Conservation (phyloP, 1,139 yeast species). For the Yamadazyma pseudoaaseri region DNA sequence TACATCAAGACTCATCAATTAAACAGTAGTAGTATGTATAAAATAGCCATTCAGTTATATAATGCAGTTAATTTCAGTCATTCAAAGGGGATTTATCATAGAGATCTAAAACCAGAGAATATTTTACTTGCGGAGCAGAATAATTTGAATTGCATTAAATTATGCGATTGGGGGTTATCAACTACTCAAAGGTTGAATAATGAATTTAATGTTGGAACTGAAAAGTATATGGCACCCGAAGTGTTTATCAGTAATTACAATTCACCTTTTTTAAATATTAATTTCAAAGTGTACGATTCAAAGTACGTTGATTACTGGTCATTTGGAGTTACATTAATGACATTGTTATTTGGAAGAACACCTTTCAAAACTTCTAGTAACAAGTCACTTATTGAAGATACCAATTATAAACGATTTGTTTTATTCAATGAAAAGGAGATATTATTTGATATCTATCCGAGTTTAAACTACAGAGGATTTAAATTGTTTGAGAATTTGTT, state of each 20-base stretch:
- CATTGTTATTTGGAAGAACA: constrained; percentile 48
- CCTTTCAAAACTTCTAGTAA: constrained; percentile 33
- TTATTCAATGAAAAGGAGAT: constrained; percentile 31
- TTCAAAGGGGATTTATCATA: constrained; percentile 44
- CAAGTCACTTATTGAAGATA: constrained; percentile 25
- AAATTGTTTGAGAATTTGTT: constrained; percentile 33
- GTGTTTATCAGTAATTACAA: constrained; percentile 22
- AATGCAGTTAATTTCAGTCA: constrained; percentile 44
- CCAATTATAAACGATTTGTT: constrained; percentile 40
- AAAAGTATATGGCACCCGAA: constrained; percentile 60
- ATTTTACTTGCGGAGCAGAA: constrained; percentile 23
- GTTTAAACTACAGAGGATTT: constrained; percentile 37
- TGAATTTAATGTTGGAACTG: constrained; percentile 56
- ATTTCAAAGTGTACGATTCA: constrained; percentile 29
- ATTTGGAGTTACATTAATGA: constrained; percentile 42
- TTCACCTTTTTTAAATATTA: constrained; percentile 11
- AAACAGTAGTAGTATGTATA: constrained; percentile 20
- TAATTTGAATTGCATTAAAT: constrained; percentile 26
- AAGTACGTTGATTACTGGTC: constrained; percentile 43
- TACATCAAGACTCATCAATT: constrained; percentile 23
- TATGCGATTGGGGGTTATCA: constrained; percentile 60
- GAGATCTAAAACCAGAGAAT: constrained; percentile 58
- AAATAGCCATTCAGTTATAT: constrained; percentile 36
- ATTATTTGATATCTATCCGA: constrained; percentile 43
- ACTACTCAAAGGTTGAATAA: constrained; percentile 33